Evolutionary conservation across 1,284 basidiomycete species (phyloP), one percentile per base, ranked within the genome.

Genomic region (Vanrija pseudolonga): DNA sequence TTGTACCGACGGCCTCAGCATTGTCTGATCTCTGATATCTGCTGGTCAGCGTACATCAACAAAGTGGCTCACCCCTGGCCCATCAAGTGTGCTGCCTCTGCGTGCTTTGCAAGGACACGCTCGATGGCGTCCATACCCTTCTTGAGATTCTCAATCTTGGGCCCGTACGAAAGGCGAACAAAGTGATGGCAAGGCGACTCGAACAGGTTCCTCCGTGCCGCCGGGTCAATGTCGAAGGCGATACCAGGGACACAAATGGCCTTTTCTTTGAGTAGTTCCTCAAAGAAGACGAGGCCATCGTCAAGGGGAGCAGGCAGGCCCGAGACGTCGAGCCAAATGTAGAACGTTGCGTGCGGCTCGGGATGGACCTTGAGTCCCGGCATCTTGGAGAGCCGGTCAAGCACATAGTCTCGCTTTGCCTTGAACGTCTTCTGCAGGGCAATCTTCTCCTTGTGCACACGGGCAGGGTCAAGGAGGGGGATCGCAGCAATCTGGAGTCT

Each of bases 221-320:
- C 67, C n/a, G 90, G 89, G 73, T 92, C 85, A 65, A 87, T 83
- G 69, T 93, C 90, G 53, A 95, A 94, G 81, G 93, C 93, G 60
- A 94, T 70, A 9, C 79, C 78, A 20, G 77, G 75, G 1, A 78
- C 76, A 45, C 76, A 74, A 45, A 79, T 80, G 15, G 71, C 72
- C 54, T 76, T 76, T 51, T 72, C 68, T 62, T 92, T 94, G 42
- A 97, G 81, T 32, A 91, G 79, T 76, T 96, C 93, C 70, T 97
- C 93, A 69, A 96, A 96, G 83, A 97, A 95, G 24, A 88, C 86
- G 65, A 96, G 77, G 19, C 93, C 93, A 63, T 89, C 90, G 78
- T 92, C 90, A 42, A 96, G 75, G 6, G 91, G 93, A 6, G 82
- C 64, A 7, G 89, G 88, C 26, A 95, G 81, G 47, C 79, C 79